Base-by-base conservation (phyloP, 306 rosid genomes). In the Lagenaria siceraria region DNA sequence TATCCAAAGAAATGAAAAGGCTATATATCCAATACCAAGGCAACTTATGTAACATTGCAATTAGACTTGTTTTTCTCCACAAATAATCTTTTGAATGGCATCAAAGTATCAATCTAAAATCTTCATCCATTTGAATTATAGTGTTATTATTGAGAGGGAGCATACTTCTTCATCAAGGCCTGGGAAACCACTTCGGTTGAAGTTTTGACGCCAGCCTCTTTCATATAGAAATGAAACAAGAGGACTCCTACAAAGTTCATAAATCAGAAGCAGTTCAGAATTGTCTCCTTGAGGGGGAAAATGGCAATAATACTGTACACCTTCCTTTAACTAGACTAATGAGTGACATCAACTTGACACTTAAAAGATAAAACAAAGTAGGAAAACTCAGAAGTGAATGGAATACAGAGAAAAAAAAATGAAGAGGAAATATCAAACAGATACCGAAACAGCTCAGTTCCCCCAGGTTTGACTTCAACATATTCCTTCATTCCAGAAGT, bases 141-240 rank as follows among this genome's bases (percentile, higher is more conserved):
- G 61, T 29, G 58, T 31, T 36, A 59, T 52, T 5, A 40, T 43
- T 21, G 19, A 46, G 52, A 68, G 76, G 74, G 75, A 53, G 69
- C 81, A 53, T 78, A 90, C 98, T 95, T 95, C 98, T 88, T 89
- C 96, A 85, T 90, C 97, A 38, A 85, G 97, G 80, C 99, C 97
- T 8, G 97, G 97, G 83, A 92, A 95, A 53, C 99, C 99, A 73
- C 93, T 88, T 71, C n/a, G 84, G 65, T 79, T 87, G 77, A 95
- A 95, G 83, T 88, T 92, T 77, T 95, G 97, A 79, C 98, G 98
- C 97, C 98, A 95, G 33, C 98, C 97, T 89, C 98, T 89, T 82
- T 95, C 97, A 59, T 92, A 95, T 80, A 95, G 86, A 85, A 92
- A 95, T 38, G 98, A 95, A 84, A 95, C 98, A 48, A 92, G 92